Evolutionary conservation across 2,329 filamentous ascomycete genomes (phyloP).

Genomic region (Xylaria sp.): DNA sequence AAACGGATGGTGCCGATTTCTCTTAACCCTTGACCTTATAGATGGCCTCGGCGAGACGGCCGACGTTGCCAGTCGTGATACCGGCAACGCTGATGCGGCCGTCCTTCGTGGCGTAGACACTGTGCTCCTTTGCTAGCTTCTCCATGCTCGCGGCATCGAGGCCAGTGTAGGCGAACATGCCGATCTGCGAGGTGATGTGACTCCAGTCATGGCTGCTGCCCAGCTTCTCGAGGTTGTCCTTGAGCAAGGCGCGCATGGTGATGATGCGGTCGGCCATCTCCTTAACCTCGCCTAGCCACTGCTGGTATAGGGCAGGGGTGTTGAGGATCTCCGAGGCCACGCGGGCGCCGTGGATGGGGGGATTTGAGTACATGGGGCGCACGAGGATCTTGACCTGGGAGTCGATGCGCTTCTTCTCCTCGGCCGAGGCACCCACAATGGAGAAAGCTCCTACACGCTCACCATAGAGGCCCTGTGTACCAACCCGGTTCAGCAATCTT

Average conservation of each 20-base stretch:
- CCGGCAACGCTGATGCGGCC: constrained; percentile 87
- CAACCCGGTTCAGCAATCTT: constrained; percentile 7
- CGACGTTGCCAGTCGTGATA: constrained; percentile 82
- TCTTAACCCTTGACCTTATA: constrained; percentile 79
- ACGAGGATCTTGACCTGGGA: constrained; percentile 99
- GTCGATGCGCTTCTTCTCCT: constrained; percentile 95
- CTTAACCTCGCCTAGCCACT: constrained; percentile 98
- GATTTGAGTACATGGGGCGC: constrained; percentile 97
- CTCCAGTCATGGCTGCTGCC: constrained; percentile 98
- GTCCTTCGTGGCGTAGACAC: constrained; percentile 96
- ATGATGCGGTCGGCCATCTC: constrained; percentile 99
- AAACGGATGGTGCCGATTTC: neutral
- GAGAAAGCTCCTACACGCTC: constrained; percentile 98
- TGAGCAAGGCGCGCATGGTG: constrained; percentile 93
- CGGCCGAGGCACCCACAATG: constrained; percentile 82
- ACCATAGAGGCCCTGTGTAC: constrained; percentile 85
- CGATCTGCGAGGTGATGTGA: constrained; percentile 98
- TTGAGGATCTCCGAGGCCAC: constrained; percentile 93
- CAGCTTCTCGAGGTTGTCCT: constrained; percentile 92
- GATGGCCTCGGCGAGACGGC: constrained; percentile 83
- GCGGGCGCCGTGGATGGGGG: constrained; percentile 93
- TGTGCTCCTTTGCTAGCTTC: constrained; percentile 90
- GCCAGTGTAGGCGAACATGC: constrained; percentile 99
- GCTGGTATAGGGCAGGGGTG: constrained; percentile 82
- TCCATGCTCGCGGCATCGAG: constrained; percentile 93